phyloP scores from a whole-genome alignment of 495 filamentous ascomycete species.

The Neurospora sp. region DNA sequence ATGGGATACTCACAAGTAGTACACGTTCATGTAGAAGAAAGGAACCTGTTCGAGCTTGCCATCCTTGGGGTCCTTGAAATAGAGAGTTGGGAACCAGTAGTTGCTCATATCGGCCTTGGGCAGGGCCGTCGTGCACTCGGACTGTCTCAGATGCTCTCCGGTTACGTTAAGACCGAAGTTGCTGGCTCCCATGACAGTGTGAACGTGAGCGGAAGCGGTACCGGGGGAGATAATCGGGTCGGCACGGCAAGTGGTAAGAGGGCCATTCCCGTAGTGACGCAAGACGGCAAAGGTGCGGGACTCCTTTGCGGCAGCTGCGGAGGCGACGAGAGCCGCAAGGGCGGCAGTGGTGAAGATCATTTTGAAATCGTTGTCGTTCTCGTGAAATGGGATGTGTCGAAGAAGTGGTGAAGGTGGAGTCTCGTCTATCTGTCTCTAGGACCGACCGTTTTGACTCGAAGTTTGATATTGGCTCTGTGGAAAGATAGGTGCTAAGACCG shows the following conservation, averaged over 20 bases:
- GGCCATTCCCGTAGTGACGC: constrained; percentile 32
- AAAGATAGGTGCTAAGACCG: not conserved
- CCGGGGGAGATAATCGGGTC: constrained; percentile 61
- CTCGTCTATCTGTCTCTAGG: constrained; percentile 2
- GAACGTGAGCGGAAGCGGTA: constrained; percentile 48
- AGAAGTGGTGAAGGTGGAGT: not conserved
- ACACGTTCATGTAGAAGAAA: constrained; percentile 51
- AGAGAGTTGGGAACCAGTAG: constrained; percentile 70
- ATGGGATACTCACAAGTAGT: constrained; percentile 50
- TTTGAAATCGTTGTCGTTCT: constrained; percentile 11
- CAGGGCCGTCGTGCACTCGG: constrained; percentile 56
- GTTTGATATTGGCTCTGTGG: not conserved
- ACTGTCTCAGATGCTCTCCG: constrained; percentile 45
- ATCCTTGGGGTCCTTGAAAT: constrained; percentile 50
- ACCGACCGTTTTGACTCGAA: not conserved
- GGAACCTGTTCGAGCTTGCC: constrained; percentile 57
- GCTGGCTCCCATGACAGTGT: constrained; percentile 60
- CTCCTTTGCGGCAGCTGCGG: constrained; percentile 21
- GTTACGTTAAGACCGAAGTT: constrained; percentile 56
- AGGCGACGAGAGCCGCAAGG: constrained; percentile 9
- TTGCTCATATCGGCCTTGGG: constrained; percentile 59
- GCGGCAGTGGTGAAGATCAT: constrained; percentile 17
- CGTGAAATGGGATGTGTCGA: not conserved
- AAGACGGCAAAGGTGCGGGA: constrained; percentile 35
- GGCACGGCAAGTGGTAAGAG: constrained; percentile 46